Evolutionary conservation across 768 basidiomycete genomes (phyloP).

Genomic region (Pleurotus tuber-regium): DNA sequence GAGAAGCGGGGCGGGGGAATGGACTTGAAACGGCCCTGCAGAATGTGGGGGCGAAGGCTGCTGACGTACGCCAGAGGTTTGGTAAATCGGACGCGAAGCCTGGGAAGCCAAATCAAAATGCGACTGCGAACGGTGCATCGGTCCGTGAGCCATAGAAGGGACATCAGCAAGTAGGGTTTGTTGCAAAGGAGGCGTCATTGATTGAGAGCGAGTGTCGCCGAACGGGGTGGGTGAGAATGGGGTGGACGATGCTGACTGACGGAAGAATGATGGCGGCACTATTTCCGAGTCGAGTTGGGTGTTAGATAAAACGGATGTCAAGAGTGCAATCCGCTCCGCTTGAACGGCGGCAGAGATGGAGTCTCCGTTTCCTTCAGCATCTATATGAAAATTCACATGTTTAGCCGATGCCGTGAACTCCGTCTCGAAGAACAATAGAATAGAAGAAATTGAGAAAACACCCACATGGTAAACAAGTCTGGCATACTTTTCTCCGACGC

Average conservation of each 20-base stretch:
- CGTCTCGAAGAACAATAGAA: neutral
- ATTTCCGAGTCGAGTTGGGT: constrained; percentile 20
- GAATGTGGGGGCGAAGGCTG: constrained; percentile 34
- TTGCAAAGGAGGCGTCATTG: constrained; percentile 45
- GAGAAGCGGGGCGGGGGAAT: constrained; percentile 53
- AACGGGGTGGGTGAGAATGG: constrained; percentile 18
- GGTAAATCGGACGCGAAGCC: constrained; percentile 63
- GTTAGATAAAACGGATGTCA: constrained; percentile 70
- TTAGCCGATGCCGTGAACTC: neutral
- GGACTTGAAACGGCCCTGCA: constrained; percentile 22
- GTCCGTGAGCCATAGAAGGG: constrained; percentile 28
- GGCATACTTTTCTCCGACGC: constrained; percentile 85
- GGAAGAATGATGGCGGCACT: neutral
- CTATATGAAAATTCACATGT: constrained; percentile 31
- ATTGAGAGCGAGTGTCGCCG: constrained; percentile 37
- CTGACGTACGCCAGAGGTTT: constrained; percentile 51
- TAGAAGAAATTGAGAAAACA: constrained; percentile 16
- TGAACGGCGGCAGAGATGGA: constrained; percentile 84
- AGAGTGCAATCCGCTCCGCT: constrained; percentile 77
- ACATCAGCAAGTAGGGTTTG: constrained; percentile 35
- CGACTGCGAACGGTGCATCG: constrained; percentile 51
- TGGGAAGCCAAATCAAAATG: constrained; percentile 46
- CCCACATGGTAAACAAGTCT: constrained; percentile 83
- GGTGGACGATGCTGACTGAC: constrained; percentile 13
- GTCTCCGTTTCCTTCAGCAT: constrained; percentile 87